Evolutionary conservation across 805 yeast species (phyloP), one percentile per base, ranked within the genome.

Genomic region (Candida qinlingensis): DNA sequence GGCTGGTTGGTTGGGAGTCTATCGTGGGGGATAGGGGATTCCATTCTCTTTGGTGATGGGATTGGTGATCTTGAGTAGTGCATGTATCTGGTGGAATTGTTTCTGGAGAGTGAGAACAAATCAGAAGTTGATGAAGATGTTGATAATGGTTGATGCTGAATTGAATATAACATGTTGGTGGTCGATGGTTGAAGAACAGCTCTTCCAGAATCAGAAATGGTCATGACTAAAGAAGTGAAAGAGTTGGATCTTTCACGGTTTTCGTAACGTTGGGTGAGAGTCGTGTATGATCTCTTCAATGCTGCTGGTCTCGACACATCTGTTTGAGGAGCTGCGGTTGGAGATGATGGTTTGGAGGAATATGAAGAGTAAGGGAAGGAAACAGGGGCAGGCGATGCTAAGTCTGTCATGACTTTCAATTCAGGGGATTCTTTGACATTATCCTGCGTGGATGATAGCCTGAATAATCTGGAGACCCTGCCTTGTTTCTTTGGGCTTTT

Each of bases 1-100:
- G 39, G 37, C 10, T 41, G 47, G 12, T 25, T 19, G 10, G 8
- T 7, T 6, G 51, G 51, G 29, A 41, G 44, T 28, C 48, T 41
- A 9, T 43, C 45, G 10, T 44, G 52, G 3, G 54, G 48, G 7
- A 48, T n/a, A 30, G 58, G 58, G 1, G 56, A 53, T 37, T 47
- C 51, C 37, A 46, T 48, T 42, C 64, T 53, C 37, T 59, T 54
- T 11, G 65, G 65, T 3, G 65, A 61, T 2, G 62, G 62, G 48
- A 58, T 50, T 46, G 59, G 55, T 35, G 64, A 46, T 45, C 49
- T 43, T 28, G 53, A 34, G 29, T 51, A 47, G 26, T 38, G 39
- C 19, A 47, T 45, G 11, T 49, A 46, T 40, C 48, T 48, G 5
- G 48, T 41, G 8, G 57, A 52, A 27, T 46, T 51, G 13, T 39